Percentiles rank a stretch among this genome's conserved stretches.
Evolutionary conservation across 2,329 filamentous ascomycete species (phyloP).

Genomic region (Colletotrichum sp.): DNA sequence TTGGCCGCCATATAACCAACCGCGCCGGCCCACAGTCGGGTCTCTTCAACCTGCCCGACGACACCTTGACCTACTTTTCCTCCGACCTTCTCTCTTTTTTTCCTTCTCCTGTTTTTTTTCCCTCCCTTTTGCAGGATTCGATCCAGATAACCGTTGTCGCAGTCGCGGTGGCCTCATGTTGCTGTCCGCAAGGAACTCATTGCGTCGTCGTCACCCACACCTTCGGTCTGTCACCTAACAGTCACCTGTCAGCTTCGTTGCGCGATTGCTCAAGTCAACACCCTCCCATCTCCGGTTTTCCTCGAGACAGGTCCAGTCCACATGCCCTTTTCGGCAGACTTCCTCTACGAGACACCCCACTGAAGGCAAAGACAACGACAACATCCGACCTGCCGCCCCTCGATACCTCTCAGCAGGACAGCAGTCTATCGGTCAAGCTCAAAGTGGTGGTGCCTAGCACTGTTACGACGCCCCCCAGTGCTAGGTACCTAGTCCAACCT

Average conservation of each 20-base stretch:
- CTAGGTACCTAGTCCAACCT: constrained; percentile 4
- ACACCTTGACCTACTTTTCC: neutral
- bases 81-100: neutral
- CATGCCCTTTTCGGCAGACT: neutral
- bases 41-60: neutral
- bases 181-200: neutral
- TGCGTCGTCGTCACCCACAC: neutral
- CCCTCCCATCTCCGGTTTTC: neutral
- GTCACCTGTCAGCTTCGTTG: neutral
- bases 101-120: neutral
- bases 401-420: neutral
- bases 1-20: neutral
- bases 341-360: neutral
- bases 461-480: neutral
- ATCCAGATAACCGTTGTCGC: neutral
- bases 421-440: neutral
- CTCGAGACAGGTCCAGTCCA: neutral
- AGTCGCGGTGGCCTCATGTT: neutral
- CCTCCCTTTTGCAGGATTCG: neutral
- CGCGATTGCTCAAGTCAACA: neutral
- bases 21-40: neutral
- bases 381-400: neutral
- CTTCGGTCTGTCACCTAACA: constrained; percentile 1
- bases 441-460: constrained; percentile 8
- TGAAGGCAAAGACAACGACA: neutral